These are phyloP conservation scores for Forsythia viridissima DNA, from an alignment of 257 asterid genomes.

Conservation along the genomic window DNA sequence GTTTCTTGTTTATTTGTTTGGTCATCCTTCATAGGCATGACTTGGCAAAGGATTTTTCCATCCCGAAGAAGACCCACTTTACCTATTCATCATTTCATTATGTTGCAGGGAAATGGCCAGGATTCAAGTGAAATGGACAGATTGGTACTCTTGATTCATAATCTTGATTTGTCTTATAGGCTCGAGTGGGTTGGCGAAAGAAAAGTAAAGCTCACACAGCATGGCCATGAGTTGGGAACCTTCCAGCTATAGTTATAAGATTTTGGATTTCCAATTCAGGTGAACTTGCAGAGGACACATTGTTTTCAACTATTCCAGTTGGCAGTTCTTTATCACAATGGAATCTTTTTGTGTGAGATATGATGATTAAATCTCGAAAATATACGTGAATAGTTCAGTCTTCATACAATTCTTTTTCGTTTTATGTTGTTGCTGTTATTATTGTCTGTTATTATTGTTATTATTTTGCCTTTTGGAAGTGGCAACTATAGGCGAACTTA, in stretches of 20 bases:
- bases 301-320: not conserved
- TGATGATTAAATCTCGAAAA: not conserved
- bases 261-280: not conserved
- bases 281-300: not conserved
- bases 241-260: slow-evolving; percentile 58
- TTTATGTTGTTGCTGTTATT: too few relatives aligned
- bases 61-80: not conserved
- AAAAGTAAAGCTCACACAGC: slow-evolving; percentile 73
- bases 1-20: not conserved
- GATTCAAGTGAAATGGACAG: slow-evolving; percentile 62
- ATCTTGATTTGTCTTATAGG: slow-evolving; percentile 85
- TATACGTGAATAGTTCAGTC: too few relatives aligned
- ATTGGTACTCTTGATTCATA: slow-evolving; percentile 67
- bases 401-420: too few relatives aligned
- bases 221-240: slow-evolving; percentile 73
- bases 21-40: slow-evolving; percentile 6
- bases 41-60: not conserved
- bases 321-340: not conserved
- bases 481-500: too few relatives aligned
- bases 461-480: too few relatives aligned
- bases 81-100: slow-evolving; percentile 16
- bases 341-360: not conserved
- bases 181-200: slow-evolving; percentile 82
- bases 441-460: too few relatives aligned
- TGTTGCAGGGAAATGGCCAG: slow-evolving; percentile 55